Evolutionary conservation across 345 rosid species (phyloP), one percentile per base, ranked within the genome.

Genomic region (Gossypium herbaceum): DNA sequence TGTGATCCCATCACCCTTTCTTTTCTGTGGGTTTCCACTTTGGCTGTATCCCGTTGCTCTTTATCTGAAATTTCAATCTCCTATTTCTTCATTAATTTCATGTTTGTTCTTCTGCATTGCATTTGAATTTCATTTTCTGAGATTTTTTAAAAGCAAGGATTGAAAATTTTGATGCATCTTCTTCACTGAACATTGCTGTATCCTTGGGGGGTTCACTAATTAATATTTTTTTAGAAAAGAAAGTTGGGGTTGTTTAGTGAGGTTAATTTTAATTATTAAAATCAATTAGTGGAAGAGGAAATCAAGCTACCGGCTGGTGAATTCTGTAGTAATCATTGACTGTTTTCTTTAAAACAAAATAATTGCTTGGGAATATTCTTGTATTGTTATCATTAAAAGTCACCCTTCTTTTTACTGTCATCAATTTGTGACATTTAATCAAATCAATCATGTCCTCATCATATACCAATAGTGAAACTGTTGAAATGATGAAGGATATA

Each of bases 261-360:
- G 56, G 25, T 63, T 73, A 57, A 65, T 20, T 45, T 24, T 15
- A 51, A 25, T 71, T 47, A 67, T 77, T 47, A 71, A 54, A 54
- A 71, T 66, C 75, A 52, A 56, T 66, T 74, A 61, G 72, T 69
- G 51, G 39, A 44, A 74, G 68, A 74, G 74, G 71, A 77, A 71
- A 68, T 6, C 16, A 12, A 15, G 34, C n/a, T 16, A 71, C 47
- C 54, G 39, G 76, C 25, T 65, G 64, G 54, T 54, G 34, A 75
- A 7, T 74, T 71, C 68, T 68, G 47, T 62, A 54, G 60, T 29
- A 69, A 61, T 59, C 48, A 39, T 73, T 67, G 50, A 11, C 16
- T 15, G 55, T 51, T 51, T 73, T 68, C 52, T 51, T 15, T 15
- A 51, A 34, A 34, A 19, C 12, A 20, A 55, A 75, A 63, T 70